These are phyloP conservation scores for Crithidia sp. DNA, from an alignment of 208 protist species.

Conservation along the genomic window DNA sequence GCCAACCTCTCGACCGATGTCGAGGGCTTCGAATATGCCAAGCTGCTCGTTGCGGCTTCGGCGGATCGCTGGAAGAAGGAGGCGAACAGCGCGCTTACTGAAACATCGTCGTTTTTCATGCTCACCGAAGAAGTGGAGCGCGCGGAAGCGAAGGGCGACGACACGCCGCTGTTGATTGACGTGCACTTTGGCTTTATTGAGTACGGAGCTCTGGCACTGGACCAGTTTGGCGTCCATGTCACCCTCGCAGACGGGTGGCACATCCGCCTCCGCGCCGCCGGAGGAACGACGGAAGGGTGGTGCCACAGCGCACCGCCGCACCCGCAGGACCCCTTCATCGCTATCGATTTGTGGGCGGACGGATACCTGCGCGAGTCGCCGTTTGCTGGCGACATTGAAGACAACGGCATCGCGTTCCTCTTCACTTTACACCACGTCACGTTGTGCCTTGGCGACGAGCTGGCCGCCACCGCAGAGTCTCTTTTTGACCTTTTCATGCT, in stretches of 20 bases:
- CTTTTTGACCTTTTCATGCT: constrained; percentile 54
- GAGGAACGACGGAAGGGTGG: constrained; percentile 35
- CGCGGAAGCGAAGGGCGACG: neutral
- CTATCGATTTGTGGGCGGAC: constrained; percentile 52
- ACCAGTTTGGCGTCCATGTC: constrained; percentile 17
- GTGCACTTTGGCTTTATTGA: constrained; percentile 29
- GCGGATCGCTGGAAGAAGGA: constrained; percentile 21
- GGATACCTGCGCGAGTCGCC: constrained; percentile 40
- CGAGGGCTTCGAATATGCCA: constrained; percentile 27
- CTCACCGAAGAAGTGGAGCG: neutral
- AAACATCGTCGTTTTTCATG: constrained; percentile 4
- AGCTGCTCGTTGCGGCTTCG: constrained; percentile 11
- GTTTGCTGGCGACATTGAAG: constrained; percentile 47
- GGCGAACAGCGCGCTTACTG: neutral
- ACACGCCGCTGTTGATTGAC: neutral
- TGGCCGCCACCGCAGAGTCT: constrained; percentile 41
- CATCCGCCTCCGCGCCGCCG: constrained; percentile 35
- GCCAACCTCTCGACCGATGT: constrained; percentile 28
- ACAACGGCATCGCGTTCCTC: constrained; percentile 55
- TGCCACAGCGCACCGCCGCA: constrained; percentile 34
- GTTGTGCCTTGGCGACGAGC: constrained; percentile 41
- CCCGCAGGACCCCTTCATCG: constrained; percentile 24
- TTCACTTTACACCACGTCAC: constrained; percentile 36
- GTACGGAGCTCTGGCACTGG: constrained; percentile 28
- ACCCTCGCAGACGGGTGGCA: constrained; percentile 46